These are phyloP conservation scores for Nymphaea thermarum DNA, from an alignment of 164 flowering plant genomes.

Conservation along the genomic window DNA sequence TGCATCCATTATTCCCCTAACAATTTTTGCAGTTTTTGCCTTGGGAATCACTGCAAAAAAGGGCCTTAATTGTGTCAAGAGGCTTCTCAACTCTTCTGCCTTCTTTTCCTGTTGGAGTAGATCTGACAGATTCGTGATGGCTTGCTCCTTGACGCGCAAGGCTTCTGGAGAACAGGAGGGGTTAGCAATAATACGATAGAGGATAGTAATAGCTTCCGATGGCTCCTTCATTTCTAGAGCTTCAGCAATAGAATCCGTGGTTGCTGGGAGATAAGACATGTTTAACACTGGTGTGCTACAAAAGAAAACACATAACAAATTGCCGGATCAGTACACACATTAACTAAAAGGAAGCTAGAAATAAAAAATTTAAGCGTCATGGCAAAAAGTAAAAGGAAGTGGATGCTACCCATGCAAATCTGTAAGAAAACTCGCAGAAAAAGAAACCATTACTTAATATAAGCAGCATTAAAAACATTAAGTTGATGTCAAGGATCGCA, in stretches of 20 bases:
- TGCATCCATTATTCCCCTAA: constrained; percentile 43
- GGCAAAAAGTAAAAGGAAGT: too few species aligned
- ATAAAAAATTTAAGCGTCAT: too few species aligned
- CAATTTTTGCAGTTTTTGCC: constrained; percentile 60
- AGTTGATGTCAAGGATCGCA: too few species aligned
- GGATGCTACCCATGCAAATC: too few species aligned
- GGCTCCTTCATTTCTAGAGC: constrained; percentile 42
- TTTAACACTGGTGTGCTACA: neutral
- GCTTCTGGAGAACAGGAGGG: constrained; percentile 53
- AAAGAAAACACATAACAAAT: too few species aligned
- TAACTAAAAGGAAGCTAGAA: too few species aligned
- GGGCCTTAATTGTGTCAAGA: constrained; percentile 49
- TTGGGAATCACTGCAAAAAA: constrained; percentile 47
- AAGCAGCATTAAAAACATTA: too few species aligned
- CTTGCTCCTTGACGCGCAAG: constrained; percentile 39
- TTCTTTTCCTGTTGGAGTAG: constrained; percentile 42
- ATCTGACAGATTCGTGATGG: constrained; percentile 43
- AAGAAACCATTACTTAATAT: too few species aligned
- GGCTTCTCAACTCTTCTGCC: constrained; percentile 48
- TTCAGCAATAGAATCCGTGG: constrained; percentile 39
- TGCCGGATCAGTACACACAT: too few species aligned
- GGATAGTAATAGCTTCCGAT: constrained; percentile 35
- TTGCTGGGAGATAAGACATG: constrained; percentile 31
- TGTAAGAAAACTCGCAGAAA: too few species aligned
- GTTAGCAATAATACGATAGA: constrained; percentile 32